These are phyloP conservation scores for Halophytophthora polymorphica DNA, from an alignment of 352 stramenopile genomes.

Conservation along the genomic window DNA sequence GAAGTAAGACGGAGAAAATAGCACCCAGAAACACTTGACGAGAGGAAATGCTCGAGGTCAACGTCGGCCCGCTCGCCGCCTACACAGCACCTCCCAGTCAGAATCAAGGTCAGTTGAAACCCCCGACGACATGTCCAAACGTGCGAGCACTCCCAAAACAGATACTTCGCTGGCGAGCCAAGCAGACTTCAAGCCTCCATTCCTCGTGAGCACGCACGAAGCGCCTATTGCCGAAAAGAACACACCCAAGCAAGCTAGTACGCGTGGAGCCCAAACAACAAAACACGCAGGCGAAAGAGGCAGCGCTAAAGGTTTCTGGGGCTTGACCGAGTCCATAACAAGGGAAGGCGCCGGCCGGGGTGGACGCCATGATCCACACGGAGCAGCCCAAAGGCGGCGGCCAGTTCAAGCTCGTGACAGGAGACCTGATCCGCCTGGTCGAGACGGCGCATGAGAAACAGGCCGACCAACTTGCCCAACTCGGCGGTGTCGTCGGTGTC, in stretches of 20 bases:
- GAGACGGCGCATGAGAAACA: slow-evolving; percentile 60
- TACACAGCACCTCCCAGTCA: too few relatives aligned
- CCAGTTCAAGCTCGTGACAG: slow-evolving; percentile 44
- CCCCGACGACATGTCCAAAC: slow-evolving; percentile 12
- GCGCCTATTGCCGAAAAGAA: too few relatives aligned
- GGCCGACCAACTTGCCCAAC: slow-evolving; percentile 28
- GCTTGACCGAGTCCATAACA: slow-evolving; percentile 3
- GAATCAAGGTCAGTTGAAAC: too few relatives aligned
- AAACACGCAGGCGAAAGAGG: background rate
- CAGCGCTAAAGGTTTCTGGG: slow-evolving; percentile 3
- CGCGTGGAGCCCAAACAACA: background rate
- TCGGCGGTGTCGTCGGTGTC: slow-evolving; percentile 52
- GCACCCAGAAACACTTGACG: too few relatives aligned
- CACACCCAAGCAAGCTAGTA: slow-evolving; percentile 1
- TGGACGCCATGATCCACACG: slow-evolving; percentile 27
- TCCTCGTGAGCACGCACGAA: too few relatives aligned
- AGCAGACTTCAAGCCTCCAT: slow-evolving; percentile 12
- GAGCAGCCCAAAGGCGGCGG: slow-evolving; percentile 22
- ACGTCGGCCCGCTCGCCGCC: too few relatives aligned
- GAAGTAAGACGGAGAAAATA: too few relatives aligned
- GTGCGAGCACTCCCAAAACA: slow-evolving; percentile 31
- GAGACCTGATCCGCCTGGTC: slow-evolving; percentile 62
- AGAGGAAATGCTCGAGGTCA: too few relatives aligned
- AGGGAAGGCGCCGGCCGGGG: slow-evolving; percentile 11
- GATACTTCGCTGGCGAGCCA: slow-evolving; percentile 12